Base-by-base conservation (phyloP, 768 basidiomycete species). In the Daedaleopsis sinensis region DNA sequence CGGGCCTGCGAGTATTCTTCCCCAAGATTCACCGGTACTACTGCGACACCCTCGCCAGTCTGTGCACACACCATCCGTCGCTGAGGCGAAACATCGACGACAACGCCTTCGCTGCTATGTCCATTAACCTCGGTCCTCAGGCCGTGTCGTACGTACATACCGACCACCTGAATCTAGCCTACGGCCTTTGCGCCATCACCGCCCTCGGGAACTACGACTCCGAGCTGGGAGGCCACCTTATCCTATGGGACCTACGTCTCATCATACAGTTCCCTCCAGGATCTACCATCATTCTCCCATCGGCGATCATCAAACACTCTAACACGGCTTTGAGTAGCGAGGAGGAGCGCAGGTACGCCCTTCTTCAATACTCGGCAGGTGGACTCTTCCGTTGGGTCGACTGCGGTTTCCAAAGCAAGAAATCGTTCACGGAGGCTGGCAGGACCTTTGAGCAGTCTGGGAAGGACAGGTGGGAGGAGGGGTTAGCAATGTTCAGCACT, bases 211-310 rank as follows among this genome's bases (percentile, higher is more conserved):
- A 59, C 10, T 71, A 51, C 47, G 44, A 71, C 52, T 50, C 21
- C 16, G 43, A 19, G 13, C 32, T 0, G 0, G 61, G 69, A n/a
- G 69, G 69, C 0, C 69, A 70, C 46, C 37, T 70, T 10, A 51
- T 67, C 24, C 65, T 71, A 2, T 44, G 51, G 32, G 57, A 65
- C 16, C 23, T 62, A 0, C 48, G 54, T 11, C 52, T 69, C 24
- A 50, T 69, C 54, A 58, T 69, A 21, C 67, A 69, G 44, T 67
- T 68, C 36, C 69, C 66, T 16, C 66, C 61, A n/a, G 68, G 68
- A 0, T 24, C 51, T 1, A 58, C 54, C 16, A 56, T 68, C 50
- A 51, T 68, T 50, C 46, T 71, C 18, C 69, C 70, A 0, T 69
- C 67, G 1, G 70, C 65, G 1, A 36, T 57, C 11, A 15, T 70